phyloP scores from a whole-genome alignment of 2,329 filamentous ascomycete species.

The Alternaria solani region DNA sequence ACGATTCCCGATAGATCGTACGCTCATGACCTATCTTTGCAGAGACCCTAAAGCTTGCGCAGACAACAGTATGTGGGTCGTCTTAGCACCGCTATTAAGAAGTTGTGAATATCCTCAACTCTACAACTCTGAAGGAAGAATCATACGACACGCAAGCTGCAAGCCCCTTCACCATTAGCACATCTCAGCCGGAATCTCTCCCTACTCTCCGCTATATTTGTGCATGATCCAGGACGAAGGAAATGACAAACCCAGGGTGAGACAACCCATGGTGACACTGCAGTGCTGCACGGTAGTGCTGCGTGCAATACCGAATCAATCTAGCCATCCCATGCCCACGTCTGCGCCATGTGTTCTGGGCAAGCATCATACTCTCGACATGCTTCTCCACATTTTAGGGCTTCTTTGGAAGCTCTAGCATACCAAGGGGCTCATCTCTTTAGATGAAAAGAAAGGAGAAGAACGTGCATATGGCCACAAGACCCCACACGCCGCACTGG shows the following conservation, averaged over 20 bases:
- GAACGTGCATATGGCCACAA: slow-evolving; percentile 24
- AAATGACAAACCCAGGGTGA: slow-evolving; percentile 36
- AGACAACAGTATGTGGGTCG: not conserved
- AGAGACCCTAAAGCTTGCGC: not conserved
- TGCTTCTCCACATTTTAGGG: slow-evolving; percentile 41
- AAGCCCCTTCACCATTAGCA: slow-evolving; percentile 18
- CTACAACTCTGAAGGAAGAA: slow-evolving; percentile 10
- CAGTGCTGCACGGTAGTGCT: slow-evolving; percentile 35
- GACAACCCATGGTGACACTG: slow-evolving; percentile 32
- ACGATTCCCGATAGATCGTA: not conserved
- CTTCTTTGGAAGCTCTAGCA: slow-evolving; percentile 18
- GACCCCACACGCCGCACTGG: slow-evolving; percentile 32
- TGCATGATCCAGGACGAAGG: slow-evolving; percentile 24
- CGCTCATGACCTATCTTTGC: not conserved
- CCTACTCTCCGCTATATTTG: slow-evolving; percentile 37
- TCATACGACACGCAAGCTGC: slow-evolving; percentile 18
- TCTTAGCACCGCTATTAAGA: slow-evolving; percentile 13
- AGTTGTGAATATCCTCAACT: slow-evolving; percentile 5
- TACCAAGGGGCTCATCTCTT: slow-evolving; percentile 26
- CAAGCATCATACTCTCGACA: slow-evolving; percentile 30
- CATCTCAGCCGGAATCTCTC: slow-evolving; percentile 32
- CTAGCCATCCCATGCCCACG: slow-evolving; percentile 20
- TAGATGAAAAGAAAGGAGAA: slow-evolving; percentile 32
- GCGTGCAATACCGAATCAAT: slow-evolving; percentile 30
- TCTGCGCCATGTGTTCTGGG: slow-evolving; percentile 26